Percentiles rank a stretch among this genome's conserved stretches.
Conservation (phyloP, 345 rosid genomes). For the Hibiscus syriacus region DNA sequence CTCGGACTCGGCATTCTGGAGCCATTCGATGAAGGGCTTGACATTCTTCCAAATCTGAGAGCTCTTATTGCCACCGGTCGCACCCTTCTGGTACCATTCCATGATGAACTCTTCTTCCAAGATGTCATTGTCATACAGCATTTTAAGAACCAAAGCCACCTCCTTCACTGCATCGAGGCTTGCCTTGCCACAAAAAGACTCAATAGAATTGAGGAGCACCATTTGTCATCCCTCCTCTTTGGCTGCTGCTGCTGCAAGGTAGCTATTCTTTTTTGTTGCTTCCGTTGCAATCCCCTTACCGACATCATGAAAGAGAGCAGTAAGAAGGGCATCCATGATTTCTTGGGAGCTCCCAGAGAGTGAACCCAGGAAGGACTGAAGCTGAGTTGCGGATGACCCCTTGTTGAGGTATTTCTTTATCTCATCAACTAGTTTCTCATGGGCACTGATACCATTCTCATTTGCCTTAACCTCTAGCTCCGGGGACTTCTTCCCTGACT, state of each 20-base stretch:
- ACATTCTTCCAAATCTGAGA: constrained; percentile 56
- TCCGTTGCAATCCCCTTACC: constrained; percentile 57
- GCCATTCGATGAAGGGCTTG: constrained; percentile 79
- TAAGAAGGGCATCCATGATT: constrained; percentile 49
- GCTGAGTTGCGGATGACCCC: constrained; percentile 40
- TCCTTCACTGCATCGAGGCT: constrained; percentile 46
- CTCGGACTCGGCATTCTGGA: constrained; percentile 83
- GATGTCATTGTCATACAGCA: constrained; percentile 61
- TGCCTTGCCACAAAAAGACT: constrained; percentile 38
- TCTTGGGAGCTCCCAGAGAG: constrained; percentile 49
- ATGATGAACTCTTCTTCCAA: constrained; percentile 69
- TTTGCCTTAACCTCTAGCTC: constrained; percentile 20
- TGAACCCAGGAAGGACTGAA: constrained; percentile 38
- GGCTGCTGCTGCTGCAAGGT: constrained; percentile 42
- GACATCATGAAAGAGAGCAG: constrained; percentile 50
- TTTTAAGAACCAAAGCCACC: constrained; percentile 61
- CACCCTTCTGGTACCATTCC: constrained; percentile 64
- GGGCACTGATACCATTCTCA: constrained; percentile 26
- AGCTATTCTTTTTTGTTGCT: constrained; percentile 58
- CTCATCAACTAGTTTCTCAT: constrained; percentile 32
- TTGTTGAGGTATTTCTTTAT: constrained; percentile 46
- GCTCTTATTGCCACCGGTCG: constrained; percentile 36
- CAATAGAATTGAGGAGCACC: constrained; percentile 42
- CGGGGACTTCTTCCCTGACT: constrained; percentile 25
- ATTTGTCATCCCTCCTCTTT: constrained; percentile 44